These are phyloP conservation scores for Calonectria fujianensis DNA, from an alignment of 2,329 filamentous ascomycete species.

Conservation along the genomic window DNA sequence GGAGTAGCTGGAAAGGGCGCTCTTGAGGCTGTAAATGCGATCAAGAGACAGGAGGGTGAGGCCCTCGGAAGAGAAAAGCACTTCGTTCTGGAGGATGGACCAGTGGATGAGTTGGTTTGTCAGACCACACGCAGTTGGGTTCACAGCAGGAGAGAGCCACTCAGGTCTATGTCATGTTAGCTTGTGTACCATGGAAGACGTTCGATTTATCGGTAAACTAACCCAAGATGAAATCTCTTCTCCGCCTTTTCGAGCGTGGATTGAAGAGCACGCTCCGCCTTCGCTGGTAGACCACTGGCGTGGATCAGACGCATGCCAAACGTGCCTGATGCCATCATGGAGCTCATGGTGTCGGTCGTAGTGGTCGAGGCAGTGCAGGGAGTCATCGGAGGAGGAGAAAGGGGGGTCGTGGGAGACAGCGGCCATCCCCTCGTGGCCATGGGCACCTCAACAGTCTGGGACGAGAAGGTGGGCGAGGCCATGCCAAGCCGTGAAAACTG, in stretches of 20 bases:
- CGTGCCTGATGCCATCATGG: constrained; percentile 59
- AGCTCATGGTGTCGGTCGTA: constrained; percentile 58
- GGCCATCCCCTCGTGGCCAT: constrained; percentile 56
- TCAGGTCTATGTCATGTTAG: constrained; percentile 58
- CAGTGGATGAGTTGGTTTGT: constrained; percentile 72
- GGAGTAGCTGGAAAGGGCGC: constrained; percentile 75
- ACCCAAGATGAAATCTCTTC: constrained; percentile 66
- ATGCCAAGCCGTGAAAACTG: constrained; percentile 52
- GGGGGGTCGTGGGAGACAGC: constrained; percentile 63
- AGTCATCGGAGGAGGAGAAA: constrained; percentile 67
- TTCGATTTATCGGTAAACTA: constrained; percentile 36
- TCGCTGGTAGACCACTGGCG: constrained; percentile 65
- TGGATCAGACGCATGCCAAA: constrained; percentile 73
- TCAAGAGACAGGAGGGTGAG: constrained; percentile 77
- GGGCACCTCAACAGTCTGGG: constrained; percentile 54
- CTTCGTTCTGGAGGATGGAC: constrained; percentile 76
- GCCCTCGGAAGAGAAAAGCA: constrained; percentile 76
- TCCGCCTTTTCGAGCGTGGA: constrained; percentile 72
- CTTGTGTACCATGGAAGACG: background rate
- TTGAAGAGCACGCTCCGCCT: constrained; percentile 69
- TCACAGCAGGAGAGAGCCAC: constrained; percentile 67
- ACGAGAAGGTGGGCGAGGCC: constrained; percentile 59
- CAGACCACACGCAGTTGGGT: constrained; percentile 66
- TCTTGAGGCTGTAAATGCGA: constrained; percentile 79
- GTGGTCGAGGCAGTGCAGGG: constrained; percentile 66